phyloP scores from a whole-genome alignment of 768 basidiomycete species.

The Collybia sp. region DNA sequence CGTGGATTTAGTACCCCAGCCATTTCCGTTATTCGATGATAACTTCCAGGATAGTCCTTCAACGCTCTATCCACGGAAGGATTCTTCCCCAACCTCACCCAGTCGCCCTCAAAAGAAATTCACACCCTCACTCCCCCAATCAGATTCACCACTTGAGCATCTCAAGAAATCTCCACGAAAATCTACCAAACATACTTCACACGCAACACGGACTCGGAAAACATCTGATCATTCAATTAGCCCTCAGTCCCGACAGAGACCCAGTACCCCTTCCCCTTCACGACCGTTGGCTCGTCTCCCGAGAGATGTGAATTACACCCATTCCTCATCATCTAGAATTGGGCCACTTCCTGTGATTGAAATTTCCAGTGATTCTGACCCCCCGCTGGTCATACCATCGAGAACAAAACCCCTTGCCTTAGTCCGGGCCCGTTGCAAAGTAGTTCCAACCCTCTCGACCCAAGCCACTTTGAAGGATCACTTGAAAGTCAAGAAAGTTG shows the following conservation, averaged over 20 bases:
- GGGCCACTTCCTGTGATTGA: background rate
- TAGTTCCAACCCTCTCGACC: too few species aligned
- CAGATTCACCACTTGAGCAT: conserved; percentile 3
- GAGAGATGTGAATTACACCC: background rate
- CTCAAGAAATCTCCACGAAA: conserved; percentile 15
- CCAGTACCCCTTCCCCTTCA: background rate
- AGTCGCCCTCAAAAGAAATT: conserved; percentile 2
- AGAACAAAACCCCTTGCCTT: background rate
- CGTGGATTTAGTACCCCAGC: background rate
- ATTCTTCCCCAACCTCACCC: background rate
- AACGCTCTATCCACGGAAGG: background rate
- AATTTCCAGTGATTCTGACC: background rate
- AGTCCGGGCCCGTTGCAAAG: background rate
- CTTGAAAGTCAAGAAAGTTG: background rate
- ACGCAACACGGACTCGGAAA: background rate
- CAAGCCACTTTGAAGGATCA: background rate
- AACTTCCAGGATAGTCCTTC: background rate
- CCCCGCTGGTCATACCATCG: background rate
- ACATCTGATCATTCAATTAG: background rate
- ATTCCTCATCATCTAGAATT: background rate
- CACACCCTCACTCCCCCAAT: conserved; percentile 14
- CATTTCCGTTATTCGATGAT: conserved; percentile 8
- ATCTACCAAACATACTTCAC: conserved; percentile 10
- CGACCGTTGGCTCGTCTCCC: background rate
- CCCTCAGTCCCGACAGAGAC: background rate